These are phyloP conservation scores for Flaveria robusta DNA, from an alignment of 129 eudicot genomes.

Conservation along the genomic window DNA sequence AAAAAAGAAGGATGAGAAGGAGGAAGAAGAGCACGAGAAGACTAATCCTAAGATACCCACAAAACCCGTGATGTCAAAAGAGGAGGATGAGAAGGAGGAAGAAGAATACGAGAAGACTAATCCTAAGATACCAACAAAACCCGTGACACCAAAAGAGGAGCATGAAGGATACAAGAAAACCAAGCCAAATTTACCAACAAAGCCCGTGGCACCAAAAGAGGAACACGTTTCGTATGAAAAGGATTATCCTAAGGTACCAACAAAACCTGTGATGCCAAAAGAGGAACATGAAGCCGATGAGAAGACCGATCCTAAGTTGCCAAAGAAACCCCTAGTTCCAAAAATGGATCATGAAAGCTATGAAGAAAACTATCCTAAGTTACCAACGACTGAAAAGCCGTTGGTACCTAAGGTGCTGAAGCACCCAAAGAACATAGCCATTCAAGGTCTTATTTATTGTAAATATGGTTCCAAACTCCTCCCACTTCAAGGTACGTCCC, in stretches of 20 bases:
- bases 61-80: constrained; percentile 18
- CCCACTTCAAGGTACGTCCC: constrained; percentile 50
- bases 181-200: constrained; percentile 27
- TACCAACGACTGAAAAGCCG: constrained; percentile 13
- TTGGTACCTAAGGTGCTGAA: constrained; percentile 21
- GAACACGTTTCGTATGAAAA: constrained; percentile 2
- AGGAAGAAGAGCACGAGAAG: neutral
- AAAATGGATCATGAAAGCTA: constrained; percentile 10
- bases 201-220: constrained; percentile 18
- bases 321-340: constrained; percentile 20
- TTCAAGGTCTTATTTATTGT: constrained; percentile 65
- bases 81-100: neutral
- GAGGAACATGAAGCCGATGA: neutral
- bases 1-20: constrained; percentile 1
- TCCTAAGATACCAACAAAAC: constrained; percentile 28
- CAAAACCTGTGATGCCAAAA: constrained; percentile 26
- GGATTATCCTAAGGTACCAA: constrained; percentile 14
- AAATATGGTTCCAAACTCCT: constrained; percentile 41
- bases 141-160: constrained; percentile 13
- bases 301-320: constrained; percentile 11
- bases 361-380: neutral
- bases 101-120: neutral
- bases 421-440: constrained; percentile 40
- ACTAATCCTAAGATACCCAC: constrained; percentile 7
- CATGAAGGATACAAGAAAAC: constrained; percentile 4